These are phyloP conservation scores for Aspergillus biplanus DNA, from an alignment of 495 filamentous ascomycete genomes.

Conservation along the genomic window DNA sequence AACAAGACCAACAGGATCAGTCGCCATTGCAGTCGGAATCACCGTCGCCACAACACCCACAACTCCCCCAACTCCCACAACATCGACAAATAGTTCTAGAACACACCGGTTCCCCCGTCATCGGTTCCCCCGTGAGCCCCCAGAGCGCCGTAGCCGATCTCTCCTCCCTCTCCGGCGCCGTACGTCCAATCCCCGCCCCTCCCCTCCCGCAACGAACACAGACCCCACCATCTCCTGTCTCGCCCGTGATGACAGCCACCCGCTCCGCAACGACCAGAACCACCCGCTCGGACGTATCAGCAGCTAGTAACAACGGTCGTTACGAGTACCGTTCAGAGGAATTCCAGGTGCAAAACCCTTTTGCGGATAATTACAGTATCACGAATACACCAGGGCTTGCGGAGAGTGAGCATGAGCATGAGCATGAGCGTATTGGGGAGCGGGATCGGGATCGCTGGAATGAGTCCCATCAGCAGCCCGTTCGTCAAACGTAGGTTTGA, in stretches of 20 bases:
- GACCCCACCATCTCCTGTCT: slow-evolving; percentile 16
- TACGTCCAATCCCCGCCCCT: slow-evolving; percentile 20
- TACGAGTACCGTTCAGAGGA: slow-evolving; percentile 50
- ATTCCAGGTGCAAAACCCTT: slow-evolving; percentile 51
- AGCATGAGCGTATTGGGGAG: neutral
- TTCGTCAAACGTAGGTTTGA: slow-evolving; percentile 9
- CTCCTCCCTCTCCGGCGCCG: slow-evolving; percentile 22
- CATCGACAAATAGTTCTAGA: neutral
- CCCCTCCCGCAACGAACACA: slow-evolving; percentile 20
- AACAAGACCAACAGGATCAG: slow-evolving; percentile 12
- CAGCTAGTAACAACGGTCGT: slow-evolving; percentile 21
- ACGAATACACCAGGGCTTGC: slow-evolving; percentile 18
- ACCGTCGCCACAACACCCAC: neutral
- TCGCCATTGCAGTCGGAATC: neutral
- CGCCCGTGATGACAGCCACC: slow-evolving; percentile 11
- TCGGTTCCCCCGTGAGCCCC: too few species aligned
- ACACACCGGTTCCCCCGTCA: too few species aligned
- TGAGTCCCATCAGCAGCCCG: slow-evolving; percentile 18
- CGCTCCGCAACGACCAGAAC: slow-evolving; percentile 15
- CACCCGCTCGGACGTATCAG: slow-evolving; percentile 10
- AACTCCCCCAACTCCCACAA: slow-evolving; percentile 28
- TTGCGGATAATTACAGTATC: slow-evolving; percentile 42
- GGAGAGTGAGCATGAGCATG: slow-evolving; percentile 10
- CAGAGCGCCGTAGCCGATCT: slow-evolving; percentile 11
- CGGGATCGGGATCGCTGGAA: slow-evolving; percentile 21